A percentile compares a stretch with the other conserved stretches of the same genome.
phyloP scores from a whole-genome alignment of 768 basidiomycete genomes.

The Leucosporidium yakuticum region DNA sequence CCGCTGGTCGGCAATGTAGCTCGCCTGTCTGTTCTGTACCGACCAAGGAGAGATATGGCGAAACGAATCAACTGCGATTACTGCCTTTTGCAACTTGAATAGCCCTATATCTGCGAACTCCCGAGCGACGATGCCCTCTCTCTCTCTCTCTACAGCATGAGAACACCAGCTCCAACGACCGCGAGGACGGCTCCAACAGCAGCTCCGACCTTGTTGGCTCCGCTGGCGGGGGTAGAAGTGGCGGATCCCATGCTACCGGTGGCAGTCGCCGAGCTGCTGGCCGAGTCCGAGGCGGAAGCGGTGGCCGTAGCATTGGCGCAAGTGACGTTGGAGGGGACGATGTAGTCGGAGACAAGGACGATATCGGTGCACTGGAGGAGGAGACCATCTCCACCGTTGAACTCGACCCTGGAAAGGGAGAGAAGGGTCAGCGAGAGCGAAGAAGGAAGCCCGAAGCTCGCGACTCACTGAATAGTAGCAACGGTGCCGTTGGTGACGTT shows the following conservation, averaged over 20 bases:
- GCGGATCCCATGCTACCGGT: background rate
- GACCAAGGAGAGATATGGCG: background rate
- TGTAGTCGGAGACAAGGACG: constrained; percentile 56
- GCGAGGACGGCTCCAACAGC: background rate
- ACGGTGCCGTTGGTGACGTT: constrained; percentile 60
- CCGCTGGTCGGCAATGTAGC: no score
- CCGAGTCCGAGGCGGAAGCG: background rate
- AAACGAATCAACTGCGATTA: no score
- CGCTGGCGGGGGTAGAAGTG: background rate
- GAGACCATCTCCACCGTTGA: constrained; percentile 62
- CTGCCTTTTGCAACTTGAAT: no score
- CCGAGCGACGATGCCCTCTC: no score
- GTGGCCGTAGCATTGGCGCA: constrained; percentile 34
- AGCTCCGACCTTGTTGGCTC: background rate
- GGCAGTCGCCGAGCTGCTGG: background rate
- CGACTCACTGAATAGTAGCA: constrained; percentile 58
- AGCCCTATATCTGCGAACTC: no score
- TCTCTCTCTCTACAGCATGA: background rate
- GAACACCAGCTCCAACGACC: background rate
- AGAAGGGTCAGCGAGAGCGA: background rate
- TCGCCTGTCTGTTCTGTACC: no score
- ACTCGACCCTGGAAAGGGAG: constrained; percentile 46
- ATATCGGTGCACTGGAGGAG: constrained; percentile 79
- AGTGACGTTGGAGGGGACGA: constrained; percentile 49
- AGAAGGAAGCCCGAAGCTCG: constrained; percentile 18